Evolutionary conservation across 257 asterid species (phyloP).

Genomic region (Solanum chilense): DNA sequence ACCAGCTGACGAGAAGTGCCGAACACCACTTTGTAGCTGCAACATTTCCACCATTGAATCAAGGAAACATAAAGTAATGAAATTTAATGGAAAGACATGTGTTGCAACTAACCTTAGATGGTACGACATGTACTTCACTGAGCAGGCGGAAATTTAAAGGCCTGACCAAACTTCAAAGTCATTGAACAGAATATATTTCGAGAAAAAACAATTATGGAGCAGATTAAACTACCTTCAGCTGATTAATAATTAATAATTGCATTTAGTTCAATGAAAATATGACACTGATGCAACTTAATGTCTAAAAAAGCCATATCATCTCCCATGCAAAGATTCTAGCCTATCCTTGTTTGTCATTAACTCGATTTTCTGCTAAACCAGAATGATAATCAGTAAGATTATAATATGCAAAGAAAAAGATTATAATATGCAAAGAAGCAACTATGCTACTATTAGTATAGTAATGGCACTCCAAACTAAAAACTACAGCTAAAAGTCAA

Average conservation of each 20-base stretch:
- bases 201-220: neutral
- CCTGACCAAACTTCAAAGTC: conserved; percentile 39
- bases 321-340: neutral
- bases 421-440: neutral
- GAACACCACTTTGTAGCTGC: conserved; percentile 52
- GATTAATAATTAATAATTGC: neutral
- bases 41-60: conserved; percentile 22
- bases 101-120: conserved; percentile 52
- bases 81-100: neutral
- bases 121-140: conserved; percentile 28
- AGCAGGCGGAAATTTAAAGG: conserved; percentile 24
- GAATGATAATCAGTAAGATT: neutral
- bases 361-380: neutral
- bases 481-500: neutral
- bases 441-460: neutral
- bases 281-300: neutral
- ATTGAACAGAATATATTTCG: conserved; percentile 1
- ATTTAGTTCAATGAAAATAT: neutral
- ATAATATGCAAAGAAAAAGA: neutral
- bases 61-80: neutral
- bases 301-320: neutral
- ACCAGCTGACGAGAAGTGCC: conserved; percentile 76
- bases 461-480: neutral
- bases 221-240: neutral
- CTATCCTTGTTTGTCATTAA: neutral